These are phyloP conservation scores for Gymnopilus dilepis DNA, from an alignment of 768 basidiomycete species.

Conservation along the genomic window DNA sequence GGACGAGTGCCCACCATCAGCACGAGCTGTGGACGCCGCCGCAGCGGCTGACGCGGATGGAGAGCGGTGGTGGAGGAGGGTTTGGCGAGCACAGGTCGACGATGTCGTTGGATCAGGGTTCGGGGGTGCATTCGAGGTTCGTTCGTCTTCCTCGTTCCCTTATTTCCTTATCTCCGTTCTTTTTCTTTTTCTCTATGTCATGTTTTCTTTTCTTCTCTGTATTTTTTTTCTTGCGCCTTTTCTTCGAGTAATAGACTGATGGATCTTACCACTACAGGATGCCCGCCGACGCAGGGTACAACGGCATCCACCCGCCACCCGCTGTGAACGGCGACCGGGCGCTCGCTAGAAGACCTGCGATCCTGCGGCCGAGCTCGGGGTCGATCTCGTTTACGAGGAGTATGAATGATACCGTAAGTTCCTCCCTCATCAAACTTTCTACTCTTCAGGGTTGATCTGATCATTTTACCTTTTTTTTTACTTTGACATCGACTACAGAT, in stretches of 20 bases:
- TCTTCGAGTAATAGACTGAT: too few species aligned
- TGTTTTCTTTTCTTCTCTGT: not conserved
- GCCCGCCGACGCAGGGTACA: conserved; percentile 47
- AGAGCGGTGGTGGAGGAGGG: conserved; percentile 21
- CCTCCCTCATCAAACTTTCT: too few species aligned
- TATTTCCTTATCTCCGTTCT: not conserved
- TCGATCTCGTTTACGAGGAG: conserved; percentile 53
- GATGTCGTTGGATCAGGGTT: conserved; percentile 50
- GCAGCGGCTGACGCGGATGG: conserved; percentile 21
- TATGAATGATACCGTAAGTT: conserved; percentile 56
- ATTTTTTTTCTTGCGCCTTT: not conserved
- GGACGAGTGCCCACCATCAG: too few species aligned
- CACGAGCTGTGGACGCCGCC: conserved; percentile 40
- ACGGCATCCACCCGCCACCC: conserved; percentile 29
- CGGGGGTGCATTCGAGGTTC: conserved; percentile 50
- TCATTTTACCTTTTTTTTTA: not conserved
- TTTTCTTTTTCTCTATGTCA: not conserved
- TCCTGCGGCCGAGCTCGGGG: conserved; percentile 45
- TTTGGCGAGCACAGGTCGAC: conserved; percentile 33
- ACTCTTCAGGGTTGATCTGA: not conserved
- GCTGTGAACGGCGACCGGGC: conserved; percentile 26
- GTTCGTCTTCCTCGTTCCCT: not conserved
- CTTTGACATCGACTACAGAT: conserved; percentile 31
- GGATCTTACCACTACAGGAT: conserved; percentile 30
- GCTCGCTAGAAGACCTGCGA: conserved; percentile 44